Conservation (phyloP, 2,329 filamentous ascomycete species). For the Ceratocystis papillata region DNA sequence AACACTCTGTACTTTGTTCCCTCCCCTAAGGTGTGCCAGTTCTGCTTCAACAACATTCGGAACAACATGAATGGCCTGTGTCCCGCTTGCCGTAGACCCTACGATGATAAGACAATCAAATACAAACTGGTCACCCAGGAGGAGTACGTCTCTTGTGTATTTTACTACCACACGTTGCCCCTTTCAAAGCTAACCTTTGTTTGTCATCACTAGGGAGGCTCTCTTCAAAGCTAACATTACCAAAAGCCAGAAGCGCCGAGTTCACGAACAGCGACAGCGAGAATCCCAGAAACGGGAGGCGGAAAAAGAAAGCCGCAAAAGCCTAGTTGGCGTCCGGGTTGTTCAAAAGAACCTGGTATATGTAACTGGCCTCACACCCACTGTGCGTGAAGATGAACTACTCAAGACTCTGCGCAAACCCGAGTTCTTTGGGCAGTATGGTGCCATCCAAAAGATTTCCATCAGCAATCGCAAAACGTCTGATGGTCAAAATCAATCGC, state of each 20-base stretch:
- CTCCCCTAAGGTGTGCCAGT: conserved; percentile 78
- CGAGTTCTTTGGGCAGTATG: conserved; percentile 96
- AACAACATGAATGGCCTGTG: conserved; percentile 95
- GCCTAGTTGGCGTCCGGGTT: conserved; percentile 86
- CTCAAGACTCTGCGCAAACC: conserved; percentile 79
- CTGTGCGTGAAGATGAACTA: conserved; percentile 82
- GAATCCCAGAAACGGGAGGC: conserved; percentile 94
- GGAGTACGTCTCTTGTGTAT: conserved; percentile 54
- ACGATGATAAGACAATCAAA: conserved; percentile 94
- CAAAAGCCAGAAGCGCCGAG: conserved; percentile 88
- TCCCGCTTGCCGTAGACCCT: conserved; percentile 89
- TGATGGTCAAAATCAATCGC: conserved; percentile 66
- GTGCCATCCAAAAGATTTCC: conserved; percentile 96
- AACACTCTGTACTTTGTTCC: background rate
- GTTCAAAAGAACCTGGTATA: conserved; percentile 99
- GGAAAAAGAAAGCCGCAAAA: conserved; percentile 90
- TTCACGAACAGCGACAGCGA: conserved; percentile 72
- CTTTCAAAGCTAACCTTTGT: conserved; percentile 27
- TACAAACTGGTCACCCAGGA: conserved; percentile 92
- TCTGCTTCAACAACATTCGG: conserved; percentile 99
- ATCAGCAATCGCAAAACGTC: conserved; percentile 87
- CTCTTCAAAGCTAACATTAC: conserved; percentile 67
- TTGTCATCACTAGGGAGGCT: conserved; percentile 44
- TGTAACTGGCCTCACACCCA: conserved; percentile 86
- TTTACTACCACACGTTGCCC: background rate